Evolutionary conservation across 2,329 filamentous ascomycete genomes (phyloP).

Genomic region (Nannizzia gypsea): DNA sequence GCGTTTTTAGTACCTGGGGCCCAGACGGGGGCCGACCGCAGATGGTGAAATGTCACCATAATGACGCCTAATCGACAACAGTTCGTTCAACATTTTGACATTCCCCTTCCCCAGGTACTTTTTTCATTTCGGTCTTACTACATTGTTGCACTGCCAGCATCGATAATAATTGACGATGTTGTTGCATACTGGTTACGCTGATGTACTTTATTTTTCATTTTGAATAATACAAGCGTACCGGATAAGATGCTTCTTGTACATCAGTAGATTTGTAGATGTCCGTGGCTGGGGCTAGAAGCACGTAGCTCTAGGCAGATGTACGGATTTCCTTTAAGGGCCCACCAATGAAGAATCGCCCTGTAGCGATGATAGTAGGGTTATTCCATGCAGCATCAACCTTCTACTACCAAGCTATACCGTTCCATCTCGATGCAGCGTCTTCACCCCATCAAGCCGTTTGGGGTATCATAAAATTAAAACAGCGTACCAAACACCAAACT

Average conservation of each 20-base stretch:
- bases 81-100: not conserved
- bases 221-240: conserved; percentile 1
- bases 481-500: not conserved
- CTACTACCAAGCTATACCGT: not conserved
- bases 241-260: not conserved
- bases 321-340: no score
- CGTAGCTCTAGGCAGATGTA: not conserved
- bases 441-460: not conserved
- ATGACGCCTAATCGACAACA: not conserved
- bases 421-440: not conserved
- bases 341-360: no score
- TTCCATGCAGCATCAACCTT: not conserved
- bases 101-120: not conserved
- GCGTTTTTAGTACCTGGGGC: not conserved
- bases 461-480: not conserved
- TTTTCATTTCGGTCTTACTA: not conserved
- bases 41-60: not conserved
- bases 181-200: not conserved
- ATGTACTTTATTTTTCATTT: not conserved
- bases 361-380: not conserved
- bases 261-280: not conserved
- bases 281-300: not conserved
- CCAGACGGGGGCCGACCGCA: not conserved
- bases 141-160: not conserved
- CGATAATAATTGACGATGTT: not conserved